Base-by-base conservation (phyloP, 441 rosid species). In the Croton setiger region DNA sequence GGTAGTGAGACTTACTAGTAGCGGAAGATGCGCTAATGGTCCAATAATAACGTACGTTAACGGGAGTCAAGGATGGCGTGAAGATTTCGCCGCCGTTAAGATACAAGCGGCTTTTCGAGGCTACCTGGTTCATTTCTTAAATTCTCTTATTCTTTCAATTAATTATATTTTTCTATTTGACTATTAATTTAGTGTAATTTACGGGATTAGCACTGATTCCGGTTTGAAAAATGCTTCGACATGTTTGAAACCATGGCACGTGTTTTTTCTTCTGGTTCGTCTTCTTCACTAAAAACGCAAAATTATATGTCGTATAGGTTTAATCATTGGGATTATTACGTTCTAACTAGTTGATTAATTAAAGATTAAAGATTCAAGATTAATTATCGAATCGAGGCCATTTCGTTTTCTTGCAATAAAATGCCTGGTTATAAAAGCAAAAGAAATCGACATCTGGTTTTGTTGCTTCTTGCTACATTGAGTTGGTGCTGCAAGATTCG, bases 81-180 rank as follows among this genome's bases (percentile, higher is more conserved):
- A 79, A 37, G 84, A 73, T 27, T 64, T 78, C 15, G 97, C 99
- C 23, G 96, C 91, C 39, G 76, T 95, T 70, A 86, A 74, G 83
- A 88, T 95, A 58, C 99, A 95, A 67, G 80, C 99, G 3, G 85
- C 84, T 15, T 95, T 92, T 71, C 96, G 98, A 49, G 98, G 98
- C 7, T 92, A 88, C 69, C 79, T 95, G 88, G 99, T 95, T 59
- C 67, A 82, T 78, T 36, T 27, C 55, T 6, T 9, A 43, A 15
- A 58, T 58, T 58, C 44, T 17, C n/a, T n/a, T n/a, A 1, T 41
- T 65, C 18, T 8, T 27, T 33, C 27, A 23, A 12, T 11, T 21
- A 20, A 45, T 21, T 33, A 27, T 21, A n/a, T 58, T 54, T 21
- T 51, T 9, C 8, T 35, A 47, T 17, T 33, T 54, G 4, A 6